These are phyloP conservation scores for Erythrophleum fordii DNA, from an alignment of 306 rosid species.

Conservation along the genomic window DNA sequence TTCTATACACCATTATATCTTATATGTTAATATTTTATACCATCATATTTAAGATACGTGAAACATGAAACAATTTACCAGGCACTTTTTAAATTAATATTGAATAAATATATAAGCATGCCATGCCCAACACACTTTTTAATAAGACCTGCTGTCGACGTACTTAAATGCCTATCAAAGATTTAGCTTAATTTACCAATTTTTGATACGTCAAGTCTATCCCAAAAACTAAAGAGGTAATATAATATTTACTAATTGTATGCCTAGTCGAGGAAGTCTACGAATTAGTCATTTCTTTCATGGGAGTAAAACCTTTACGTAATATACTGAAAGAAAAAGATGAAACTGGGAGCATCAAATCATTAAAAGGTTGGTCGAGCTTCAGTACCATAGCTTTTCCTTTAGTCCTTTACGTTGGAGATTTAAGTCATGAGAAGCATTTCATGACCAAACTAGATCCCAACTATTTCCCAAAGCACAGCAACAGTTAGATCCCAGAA, in stretches of 20 bases:
- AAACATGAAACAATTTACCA: no score
- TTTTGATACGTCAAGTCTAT: background rate
- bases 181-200: background rate
- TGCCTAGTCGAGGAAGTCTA: conserved; percentile 35
- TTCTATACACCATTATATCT: no score
- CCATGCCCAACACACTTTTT: background rate
- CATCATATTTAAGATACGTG: no score
- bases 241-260: background rate
- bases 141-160: background rate
- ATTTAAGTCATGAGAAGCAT: conserved; percentile 39
- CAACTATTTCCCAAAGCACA: conserved; percentile 36
- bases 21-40: no score
- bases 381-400: conserved; percentile 39
- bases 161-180: background rate
- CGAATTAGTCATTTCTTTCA: conserved; percentile 42
- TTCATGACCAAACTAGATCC: conserved; percentile 49
- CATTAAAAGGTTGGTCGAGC: conserved; percentile 52
- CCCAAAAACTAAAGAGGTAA: background rate
- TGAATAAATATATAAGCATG: background rate
- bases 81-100: no score
- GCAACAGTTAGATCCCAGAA: conserved; percentile 35
- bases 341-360: conserved; percentile 47
- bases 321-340: conserved; percentile 19
- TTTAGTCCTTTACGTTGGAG: conserved; percentile 48
- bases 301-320: conserved; percentile 38